A percentile compares a stretch with the other conserved stretches of the same genome.
These are phyloP conservation scores for Anisogramma anomala DNA, from an alignment of 2,329 filamentous ascomycete genomes.

Conservation along the genomic window DNA sequence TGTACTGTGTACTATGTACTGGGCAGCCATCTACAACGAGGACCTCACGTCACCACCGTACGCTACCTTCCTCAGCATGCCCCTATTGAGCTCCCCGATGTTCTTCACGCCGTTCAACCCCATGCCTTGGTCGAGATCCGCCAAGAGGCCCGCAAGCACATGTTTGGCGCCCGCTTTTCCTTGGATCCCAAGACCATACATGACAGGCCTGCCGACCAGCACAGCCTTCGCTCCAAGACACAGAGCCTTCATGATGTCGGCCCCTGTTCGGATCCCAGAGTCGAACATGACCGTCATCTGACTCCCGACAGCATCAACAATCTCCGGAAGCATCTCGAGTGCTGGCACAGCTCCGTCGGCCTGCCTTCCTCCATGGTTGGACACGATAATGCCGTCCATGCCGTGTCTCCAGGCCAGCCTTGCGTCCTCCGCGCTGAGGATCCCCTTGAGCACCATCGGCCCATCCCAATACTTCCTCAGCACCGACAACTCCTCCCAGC, in stretches of 20 bases:
- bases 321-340: slow-evolving; percentile 46
- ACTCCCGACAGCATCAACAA: slow-evolving; percentile 49
- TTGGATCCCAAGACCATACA: slow-evolving; percentile 45
- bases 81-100: slow-evolving; percentile 26
- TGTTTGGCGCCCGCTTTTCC: slow-evolving; percentile 43
- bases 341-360: slow-evolving; percentile 43
- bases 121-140: slow-evolving; percentile 45
- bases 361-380: slow-evolving; percentile 48
- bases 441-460: slow-evolving; percentile 52
- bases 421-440: slow-evolving; percentile 39
- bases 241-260: slow-evolving; percentile 47
- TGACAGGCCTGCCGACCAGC: slow-evolving; percentile 43
- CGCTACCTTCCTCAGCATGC: slow-evolving; percentile 23
- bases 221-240: slow-evolving; percentile 45
- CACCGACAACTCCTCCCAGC: slow-evolving; percentile 51
- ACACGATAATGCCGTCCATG: slow-evolving; percentile 41
- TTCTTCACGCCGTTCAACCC: slow-evolving; percentile 39
- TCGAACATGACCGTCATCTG: slow-evolving; percentile 52
- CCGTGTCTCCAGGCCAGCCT: slow-evolving; percentile 32
- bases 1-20: no score
- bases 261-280: slow-evolving; percentile 42
- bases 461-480: slow-evolving; percentile 51
- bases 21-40: slow-evolving; percentile 2
- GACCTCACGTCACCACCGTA: slow-evolving; percentile 23
- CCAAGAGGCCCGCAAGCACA: slow-evolving; percentile 37